These are phyloP conservation scores for Dicorynia guianensis DNA, from an alignment of 306 rosid species.

Conservation along the genomic window DNA sequence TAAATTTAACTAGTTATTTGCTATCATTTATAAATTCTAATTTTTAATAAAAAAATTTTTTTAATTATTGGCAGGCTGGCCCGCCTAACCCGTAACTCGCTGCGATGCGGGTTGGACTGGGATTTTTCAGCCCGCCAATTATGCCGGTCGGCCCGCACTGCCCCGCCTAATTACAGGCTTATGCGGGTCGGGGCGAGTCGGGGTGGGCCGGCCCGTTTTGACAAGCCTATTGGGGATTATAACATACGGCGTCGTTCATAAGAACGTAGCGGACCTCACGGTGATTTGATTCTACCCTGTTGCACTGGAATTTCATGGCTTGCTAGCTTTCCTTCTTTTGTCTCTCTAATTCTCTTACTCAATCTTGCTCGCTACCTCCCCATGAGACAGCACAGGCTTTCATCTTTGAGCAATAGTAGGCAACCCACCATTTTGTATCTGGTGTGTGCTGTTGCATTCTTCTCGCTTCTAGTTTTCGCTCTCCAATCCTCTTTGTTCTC, in stretches of 20 bases:
- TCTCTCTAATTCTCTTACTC: not conserved
- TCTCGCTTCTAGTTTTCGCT: constrained; percentile 72
- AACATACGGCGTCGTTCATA: constrained; percentile 38
- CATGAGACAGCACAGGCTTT: constrained; percentile 70
- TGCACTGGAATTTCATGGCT: constrained; percentile 4
- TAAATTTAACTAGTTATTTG: too few relatives aligned
- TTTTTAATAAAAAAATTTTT: too few relatives aligned
- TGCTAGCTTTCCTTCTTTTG: not conserved
- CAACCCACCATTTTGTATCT: constrained; percentile 73
- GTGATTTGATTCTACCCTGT: not conserved
- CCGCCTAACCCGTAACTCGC: too few relatives aligned
- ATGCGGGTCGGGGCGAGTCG: too few relatives aligned
- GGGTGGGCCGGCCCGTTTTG: too few relatives aligned
- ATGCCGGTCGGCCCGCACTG: too few relatives aligned
- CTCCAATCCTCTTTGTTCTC: constrained; percentile 86
- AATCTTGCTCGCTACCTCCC: constrained; percentile 4
- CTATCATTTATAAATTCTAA: too few relatives aligned
- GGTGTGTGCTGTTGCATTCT: constrained; percentile 69
- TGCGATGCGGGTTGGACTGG: too few relatives aligned
- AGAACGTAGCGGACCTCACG: not conserved
- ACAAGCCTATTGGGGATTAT: too few relatives aligned
- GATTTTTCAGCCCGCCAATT: too few relatives aligned
- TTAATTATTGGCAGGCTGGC: too few relatives aligned
- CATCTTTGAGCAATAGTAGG: constrained; percentile 37
- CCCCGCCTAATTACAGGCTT: too few relatives aligned